phyloP scores from a whole-genome alignment of 768 basidiomycete genomes.

The Lenzites betulinus region DNA sequence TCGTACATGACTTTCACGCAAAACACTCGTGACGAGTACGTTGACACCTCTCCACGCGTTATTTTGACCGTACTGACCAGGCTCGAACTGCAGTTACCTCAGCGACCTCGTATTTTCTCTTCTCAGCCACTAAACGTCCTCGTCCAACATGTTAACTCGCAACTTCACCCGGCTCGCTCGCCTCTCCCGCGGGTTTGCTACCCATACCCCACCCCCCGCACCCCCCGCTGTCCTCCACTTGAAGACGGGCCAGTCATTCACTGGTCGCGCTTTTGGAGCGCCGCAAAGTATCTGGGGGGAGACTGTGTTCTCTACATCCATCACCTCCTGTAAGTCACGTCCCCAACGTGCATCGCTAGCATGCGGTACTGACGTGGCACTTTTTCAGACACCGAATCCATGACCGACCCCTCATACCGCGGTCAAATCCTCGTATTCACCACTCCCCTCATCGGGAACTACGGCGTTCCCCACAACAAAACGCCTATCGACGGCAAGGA shows the following conservation, averaged over 20 bases:
- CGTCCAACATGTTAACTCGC: conserved; percentile 58
- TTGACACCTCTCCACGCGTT: conserved; percentile 8
- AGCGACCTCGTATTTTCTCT: conserved; percentile 91
- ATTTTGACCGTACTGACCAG: conserved; percentile 27
- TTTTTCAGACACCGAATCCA: conserved; percentile 93
- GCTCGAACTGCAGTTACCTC: conserved; percentile 62
- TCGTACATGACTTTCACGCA: conserved; percentile 81
- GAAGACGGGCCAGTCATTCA: conserved; percentile 92
- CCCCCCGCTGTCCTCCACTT: conserved; percentile 85
- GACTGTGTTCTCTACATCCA: conserved; percentile 98
- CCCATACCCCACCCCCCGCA: conserved; percentile 50
- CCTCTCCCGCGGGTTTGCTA: conserved; percentile 64
- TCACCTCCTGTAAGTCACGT: conserved; percentile 83
- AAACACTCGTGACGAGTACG: conserved; percentile 88
- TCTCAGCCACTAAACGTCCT: conserved; percentile 37
- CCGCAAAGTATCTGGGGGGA: conserved; percentile 89
- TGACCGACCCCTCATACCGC: conserved; percentile 99
- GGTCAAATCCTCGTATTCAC: conserved; percentile 99
- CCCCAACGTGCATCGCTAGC: too few species aligned
- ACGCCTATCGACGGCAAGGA: conserved; percentile 71
- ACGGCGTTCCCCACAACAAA: conserved; percentile 88
- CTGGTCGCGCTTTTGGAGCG: conserved; percentile 87
- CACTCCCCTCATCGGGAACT: conserved; percentile 97
- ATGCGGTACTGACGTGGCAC: background rate
- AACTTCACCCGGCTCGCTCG: conserved; percentile 51